phyloP scores from a whole-genome alignment of 2,329 filamentous ascomycete genomes.

The Botrytis sinoallii region DNA sequence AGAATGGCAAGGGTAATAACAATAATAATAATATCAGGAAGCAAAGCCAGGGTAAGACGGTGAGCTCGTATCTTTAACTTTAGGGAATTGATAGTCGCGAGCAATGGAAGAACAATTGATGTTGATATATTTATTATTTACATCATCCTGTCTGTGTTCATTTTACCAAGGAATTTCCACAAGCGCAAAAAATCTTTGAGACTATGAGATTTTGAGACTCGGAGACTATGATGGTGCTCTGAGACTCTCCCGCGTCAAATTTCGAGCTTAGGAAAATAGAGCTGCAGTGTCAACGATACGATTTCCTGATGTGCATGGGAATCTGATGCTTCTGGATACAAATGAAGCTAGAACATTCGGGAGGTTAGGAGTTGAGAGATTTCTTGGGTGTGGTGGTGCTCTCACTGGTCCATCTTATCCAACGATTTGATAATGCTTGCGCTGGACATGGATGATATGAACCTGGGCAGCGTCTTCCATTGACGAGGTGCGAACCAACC shows the following conservation, averaged over 20 bases:
- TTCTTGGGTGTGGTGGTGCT: background rate
- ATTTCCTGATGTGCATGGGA: background rate
- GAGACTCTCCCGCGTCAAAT: slow-evolving; percentile 8
- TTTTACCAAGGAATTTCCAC: background rate
- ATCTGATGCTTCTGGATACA: background rate
- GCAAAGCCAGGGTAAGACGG: background rate
- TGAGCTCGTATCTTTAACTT: background rate
- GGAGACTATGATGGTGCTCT: background rate
- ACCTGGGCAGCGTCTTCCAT: background rate
- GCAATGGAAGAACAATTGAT: background rate
- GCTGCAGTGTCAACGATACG: slow-evolving; percentile 2
- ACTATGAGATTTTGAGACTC: background rate
- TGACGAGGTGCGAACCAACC: background rate
- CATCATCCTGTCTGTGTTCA: background rate
- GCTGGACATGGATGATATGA: background rate
- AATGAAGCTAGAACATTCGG: background rate
- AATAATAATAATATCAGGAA: background rate
- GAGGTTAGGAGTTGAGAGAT: background rate
- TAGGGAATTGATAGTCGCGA: background rate
- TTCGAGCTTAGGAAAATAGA: background rate
- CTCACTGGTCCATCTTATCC: background rate
- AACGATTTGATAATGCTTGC: slow-evolving; percentile 7
- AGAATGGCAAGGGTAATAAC: background rate
- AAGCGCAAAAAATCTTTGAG: background rate
- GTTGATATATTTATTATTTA: background rate